Evolutionary conservation across 176 grass and related monocot species (phyloP), one percentile per base, ranked within the genome.

Genomic region (Triticum monococcum): DNA sequence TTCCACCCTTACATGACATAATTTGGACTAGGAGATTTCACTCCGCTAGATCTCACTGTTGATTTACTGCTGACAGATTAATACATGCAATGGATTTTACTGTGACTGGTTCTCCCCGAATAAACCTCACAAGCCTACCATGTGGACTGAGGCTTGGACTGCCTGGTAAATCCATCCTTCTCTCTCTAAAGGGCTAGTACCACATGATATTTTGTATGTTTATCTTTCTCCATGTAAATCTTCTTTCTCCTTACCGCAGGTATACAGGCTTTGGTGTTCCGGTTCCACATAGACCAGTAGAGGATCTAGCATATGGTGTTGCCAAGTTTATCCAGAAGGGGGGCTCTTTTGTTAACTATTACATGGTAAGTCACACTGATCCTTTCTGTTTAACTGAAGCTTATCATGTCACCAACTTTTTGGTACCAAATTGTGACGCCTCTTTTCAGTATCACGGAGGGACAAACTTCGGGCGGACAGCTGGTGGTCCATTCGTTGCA

Each of bases 131-230:
- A 99, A 99, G 46, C 97, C 97, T 73, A 99, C 80, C 23, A 99
- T 99, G 92, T 99, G 97, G 97, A 99, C 97, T 24, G 97, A 99
- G 81, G 88, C 87, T 79, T 99, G 97, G 97, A 99, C 97, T 83
- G 86, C 92, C 60, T 99, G 97, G 97, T 98, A 96, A 82, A 83
- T 92, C 61, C n/a, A 6, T 76, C 12, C 38, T 83, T 74, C 14
- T 66, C 62, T 87, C 25, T 32, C 30, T 25, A 68, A 66, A 85
- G 52, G 17, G n/a, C 40, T 75, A 50, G 41, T 75, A 75, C 24
- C 17, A 64, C 32, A 38, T 36, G 68, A 64, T 79, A 52, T 63
- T 12, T 83, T 24, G 2, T 72, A 8, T 71, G 38, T 65, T 54
- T 72, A 52, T 72, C 35, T 87, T 84, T 83, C 50, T 56, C 35